Evolutionary conservation across 495 filamentous ascomycete genomes (phyloP), one percentile per base, ranked within the genome.

Genomic region (Xylaria grammica): DNA sequence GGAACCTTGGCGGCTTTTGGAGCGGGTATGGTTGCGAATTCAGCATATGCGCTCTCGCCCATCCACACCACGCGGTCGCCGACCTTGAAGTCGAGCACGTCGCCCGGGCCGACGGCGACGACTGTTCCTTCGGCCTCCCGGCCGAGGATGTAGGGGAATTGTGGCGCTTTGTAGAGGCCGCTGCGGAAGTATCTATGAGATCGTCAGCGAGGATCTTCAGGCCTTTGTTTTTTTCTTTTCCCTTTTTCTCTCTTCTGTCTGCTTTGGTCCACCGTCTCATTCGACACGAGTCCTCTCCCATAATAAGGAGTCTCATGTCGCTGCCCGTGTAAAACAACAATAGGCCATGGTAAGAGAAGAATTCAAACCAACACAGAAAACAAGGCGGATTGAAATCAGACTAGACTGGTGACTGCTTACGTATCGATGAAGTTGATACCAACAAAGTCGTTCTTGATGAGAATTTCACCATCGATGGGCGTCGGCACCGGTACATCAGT

Each of bases 401-500:
- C 24, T 7, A 11, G 44, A 49, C 38, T 38, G 44, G 57, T 30
- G 32, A 40, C 1, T 46, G 62, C 79, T 59, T 79, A 88, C 84
- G 83, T 91, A 71, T 91, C 90, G 74, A 97, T 97, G 78, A 87
- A 98, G 77, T 98, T 97, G 58, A 98, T 80, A 19, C 94, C 94
- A 48, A 91, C 84, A 51, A 86, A 90, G 60, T 91, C 86, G 73
- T 97, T 97, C 76, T 91, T 91, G 50, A 98, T 86, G 3, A 98
- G 84, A 30, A 97, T 65, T 62, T 97, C 82, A 50, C 87, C 89
- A 45, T 89, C 86, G 55, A 86, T 77, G 30, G 88, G 87, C 26
- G 81, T 78, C 0, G 94, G 93, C 10, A 97, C 88, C 22, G 92
- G 92, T 4, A 93, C 72, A 68, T 93, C 86, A 51, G 87, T 87